Conservation (phyloP, 2,329 filamentous ascomycete genomes). For the Botrytis sinoallii region DNA sequence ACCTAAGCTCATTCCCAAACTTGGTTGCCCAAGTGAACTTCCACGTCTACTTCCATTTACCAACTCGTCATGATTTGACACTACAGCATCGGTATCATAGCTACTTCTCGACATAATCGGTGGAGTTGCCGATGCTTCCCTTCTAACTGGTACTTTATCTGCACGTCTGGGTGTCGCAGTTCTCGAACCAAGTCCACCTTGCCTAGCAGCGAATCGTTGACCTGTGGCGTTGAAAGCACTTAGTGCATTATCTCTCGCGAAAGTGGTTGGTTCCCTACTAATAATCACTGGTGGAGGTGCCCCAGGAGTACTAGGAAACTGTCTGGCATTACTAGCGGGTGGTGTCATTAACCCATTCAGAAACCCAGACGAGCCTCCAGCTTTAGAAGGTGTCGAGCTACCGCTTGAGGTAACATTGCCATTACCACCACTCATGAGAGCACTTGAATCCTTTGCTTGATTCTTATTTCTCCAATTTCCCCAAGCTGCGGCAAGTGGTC, state of each 20-base stretch:
- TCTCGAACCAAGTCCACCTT: constrained; percentile 35
- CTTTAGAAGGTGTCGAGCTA: constrained; percentile 26
- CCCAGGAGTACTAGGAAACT: constrained; percentile 13
- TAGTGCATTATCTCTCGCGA: constrained; percentile 7
- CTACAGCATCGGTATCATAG: constrained; percentile 61
- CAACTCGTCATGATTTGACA: constrained; percentile 39
- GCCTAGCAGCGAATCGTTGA: constrained; percentile 53
- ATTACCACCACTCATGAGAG: constrained; percentile 22
- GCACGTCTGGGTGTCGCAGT: constrained; percentile 38
- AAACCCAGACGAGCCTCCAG: constrained; percentile 52
- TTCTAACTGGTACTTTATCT: constrained; percentile 42
- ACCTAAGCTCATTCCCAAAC: constrained; percentile 11
- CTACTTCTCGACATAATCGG: constrained; percentile 58
- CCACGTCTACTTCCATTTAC: constrained; percentile 35
- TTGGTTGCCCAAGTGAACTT: background rate
- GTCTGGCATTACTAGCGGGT: constrained; percentile 57
- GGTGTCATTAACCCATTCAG: constrained; percentile 83
- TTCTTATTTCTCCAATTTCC: constrained; percentile 77
- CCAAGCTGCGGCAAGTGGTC: constrained; percentile 81
- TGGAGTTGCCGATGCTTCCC: constrained; percentile 48
- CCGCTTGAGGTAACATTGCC: constrained; percentile 29
- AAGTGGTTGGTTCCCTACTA: constrained; percentile 45
- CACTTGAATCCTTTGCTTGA: constrained; percentile 39
- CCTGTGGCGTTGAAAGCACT: constrained; percentile 61
- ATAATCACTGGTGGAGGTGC: constrained; percentile 36